Percentiles rank a stretch among this genome's conserved stretches.
These are phyloP conservation scores for Acacia confusa DNA, from an alignment of 306 rosid species.

Conservation along the genomic window DNA sequence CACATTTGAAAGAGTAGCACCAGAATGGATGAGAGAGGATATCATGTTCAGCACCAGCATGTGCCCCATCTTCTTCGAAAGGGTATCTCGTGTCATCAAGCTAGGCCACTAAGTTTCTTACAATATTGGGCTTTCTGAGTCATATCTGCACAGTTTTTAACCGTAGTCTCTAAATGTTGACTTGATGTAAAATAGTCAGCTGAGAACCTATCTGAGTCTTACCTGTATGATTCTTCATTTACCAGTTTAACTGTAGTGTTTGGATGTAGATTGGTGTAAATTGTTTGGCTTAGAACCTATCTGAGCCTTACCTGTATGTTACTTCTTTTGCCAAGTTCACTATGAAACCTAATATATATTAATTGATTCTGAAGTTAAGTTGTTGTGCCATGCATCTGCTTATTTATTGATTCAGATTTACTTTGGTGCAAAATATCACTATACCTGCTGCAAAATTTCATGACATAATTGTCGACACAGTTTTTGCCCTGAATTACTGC, in stretches of 20 bases:
- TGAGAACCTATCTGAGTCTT: neutral
- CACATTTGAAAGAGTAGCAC: constrained; percentile 82
- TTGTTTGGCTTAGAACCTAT: neutral
- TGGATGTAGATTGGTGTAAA: neutral
- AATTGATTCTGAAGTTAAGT: neutral
- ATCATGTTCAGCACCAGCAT: constrained; percentile 81
- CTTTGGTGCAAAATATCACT: neutral
- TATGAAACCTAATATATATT: neutral
- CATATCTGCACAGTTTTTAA: constrained; percentile 12
- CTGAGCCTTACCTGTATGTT: neutral
- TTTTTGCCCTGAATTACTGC: neutral
- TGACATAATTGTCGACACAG: neutral
- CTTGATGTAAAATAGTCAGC: neutral
- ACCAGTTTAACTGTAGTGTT: neutral
- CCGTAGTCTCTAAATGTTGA: neutral
- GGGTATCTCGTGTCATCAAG: constrained; percentile 64
- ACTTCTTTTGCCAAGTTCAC: neutral
- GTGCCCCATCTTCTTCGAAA: constrained; percentile 78
- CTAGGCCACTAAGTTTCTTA: constrained; percentile 29
- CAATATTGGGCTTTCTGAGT: constrained; percentile 14
- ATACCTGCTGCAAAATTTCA: neutral
- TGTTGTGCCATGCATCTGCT: neutral
- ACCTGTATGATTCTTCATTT: neutral
- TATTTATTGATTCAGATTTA: neutral
- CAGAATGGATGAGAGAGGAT: constrained; percentile 91